Percentiles rank a stretch among this genome's conserved stretches.
Evolutionary conservation across 306 rosid genomes (phyloP).

Genomic region (Hippophae rhamnoides): DNA sequence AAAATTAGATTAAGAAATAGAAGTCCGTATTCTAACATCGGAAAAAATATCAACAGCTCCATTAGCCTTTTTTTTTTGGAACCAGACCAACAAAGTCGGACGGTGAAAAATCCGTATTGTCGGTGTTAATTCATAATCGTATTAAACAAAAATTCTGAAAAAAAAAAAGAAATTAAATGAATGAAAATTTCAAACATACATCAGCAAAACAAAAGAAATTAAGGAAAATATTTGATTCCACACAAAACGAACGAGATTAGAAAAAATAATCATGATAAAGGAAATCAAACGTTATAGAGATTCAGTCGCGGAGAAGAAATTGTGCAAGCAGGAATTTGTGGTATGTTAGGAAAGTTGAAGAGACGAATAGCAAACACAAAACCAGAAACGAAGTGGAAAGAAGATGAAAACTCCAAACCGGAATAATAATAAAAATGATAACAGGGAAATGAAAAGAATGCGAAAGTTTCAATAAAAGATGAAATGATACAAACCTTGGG

Average conservation of each 20-base stretch:
- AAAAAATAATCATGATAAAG: slow-evolving; percentile 11
- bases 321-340: background rate
- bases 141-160: background rate
- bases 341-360: background rate
- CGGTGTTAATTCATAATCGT: background rate
- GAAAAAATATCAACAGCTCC: no score
- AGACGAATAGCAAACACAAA: background rate
- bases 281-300: slow-evolving; percentile 8
- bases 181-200: background rate
- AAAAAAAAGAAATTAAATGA: background rate
- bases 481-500: slow-evolving; percentile 50
- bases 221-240: slow-evolving; percentile 11
- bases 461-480: background rate
- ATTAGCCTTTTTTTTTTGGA: no score
- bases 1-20: background rate
- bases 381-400: background rate
- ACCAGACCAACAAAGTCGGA: no score
- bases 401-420: background rate
- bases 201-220: background rate
- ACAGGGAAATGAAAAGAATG: background rate
- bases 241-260: slow-evolving; percentile 7
- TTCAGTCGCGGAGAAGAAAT: background rate
- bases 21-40: no score
- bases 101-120: background rate
- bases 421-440: no score